Evolutionary conservation across 164 flowering plant genomes (phyloP), one percentile per base, ranked within the genome.

Genomic region (Litsea cubeba): DNA sequence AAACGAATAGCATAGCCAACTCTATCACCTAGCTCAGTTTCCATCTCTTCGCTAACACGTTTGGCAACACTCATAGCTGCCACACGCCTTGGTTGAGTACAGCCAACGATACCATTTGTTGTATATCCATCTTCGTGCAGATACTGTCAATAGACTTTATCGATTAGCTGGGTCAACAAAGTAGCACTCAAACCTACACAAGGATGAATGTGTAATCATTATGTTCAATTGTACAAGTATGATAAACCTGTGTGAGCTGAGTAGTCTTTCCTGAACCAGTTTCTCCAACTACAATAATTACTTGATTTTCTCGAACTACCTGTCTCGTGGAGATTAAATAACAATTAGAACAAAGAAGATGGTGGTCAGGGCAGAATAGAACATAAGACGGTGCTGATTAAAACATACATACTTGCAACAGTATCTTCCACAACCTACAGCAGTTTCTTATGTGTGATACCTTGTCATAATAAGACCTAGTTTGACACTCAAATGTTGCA

Each of bases 41-140:
- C 97, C 99, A 95, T 95, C 79, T 95, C 99, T 76, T 95, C 98
- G 62, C 99, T 95, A n/a, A 94, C 99, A 82, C 99, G 83, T 78
- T 96, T 96, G 6, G 99, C 99, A 70, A 96, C 99, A 84, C 99
- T 94, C 99, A 96, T 94, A 15, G 99, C 98, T 22, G 98, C 99
- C 58, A 94, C 99, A 84, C 97, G 94, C 82, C 99, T 88, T 60
- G 99, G 99, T 82, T 96, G 99, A 51, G 99, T 96, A 81, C 99
- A 96, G 65, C 99, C 98, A 64, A 96, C 82, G 51, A 94, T 80
- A 57, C 97, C 97, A 80, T 79, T 85, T 20, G 51, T 71, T 66
- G 98, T 90, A 75, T 91, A 96, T 11, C 94, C 99, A 85, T 92
- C 98, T 72, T 96, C 99, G 76, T 88, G 85, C 30, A 95, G 85